Evolutionary conservation across 805 yeast genomes (phyloP).

Genomic region (Starmera amethionina): DNA sequence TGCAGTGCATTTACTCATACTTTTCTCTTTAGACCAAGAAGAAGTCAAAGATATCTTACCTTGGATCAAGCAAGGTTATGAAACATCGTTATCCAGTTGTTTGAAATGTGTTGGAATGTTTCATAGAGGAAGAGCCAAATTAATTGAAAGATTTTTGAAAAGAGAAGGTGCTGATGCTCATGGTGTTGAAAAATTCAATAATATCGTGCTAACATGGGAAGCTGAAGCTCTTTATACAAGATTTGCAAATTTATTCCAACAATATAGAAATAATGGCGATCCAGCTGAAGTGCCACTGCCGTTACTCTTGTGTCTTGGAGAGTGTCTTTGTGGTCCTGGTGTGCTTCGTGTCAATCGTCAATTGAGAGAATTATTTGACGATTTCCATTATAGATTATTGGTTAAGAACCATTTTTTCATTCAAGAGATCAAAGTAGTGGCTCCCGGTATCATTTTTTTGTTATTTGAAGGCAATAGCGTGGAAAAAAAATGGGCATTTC

Average conservation of each 20-base stretch:
- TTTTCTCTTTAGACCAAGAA: slow-evolving; percentile 48
- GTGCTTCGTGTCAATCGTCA: slow-evolving; percentile 30
- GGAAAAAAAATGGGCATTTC: slow-evolving; percentile 40
- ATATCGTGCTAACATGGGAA: slow-evolving; percentile 17
- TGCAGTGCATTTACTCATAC: slow-evolving; percentile 43
- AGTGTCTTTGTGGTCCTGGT: slow-evolving; percentile 43
- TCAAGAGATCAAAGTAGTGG: slow-evolving; percentile 12
- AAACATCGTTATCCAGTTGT: slow-evolving; percentile 36
- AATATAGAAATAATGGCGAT: background rate
- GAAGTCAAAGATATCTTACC: slow-evolving; percentile 24
- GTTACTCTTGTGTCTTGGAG: slow-evolving; percentile 24
- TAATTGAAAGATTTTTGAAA: slow-evolving; percentile 42
- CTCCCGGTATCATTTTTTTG: slow-evolving; percentile 46
- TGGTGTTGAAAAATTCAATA: slow-evolving; percentile 13
- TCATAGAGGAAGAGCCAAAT: slow-evolving; percentile 39
- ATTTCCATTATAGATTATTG: slow-evolving; percentile 22
- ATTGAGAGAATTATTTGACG: slow-evolving; percentile 28
- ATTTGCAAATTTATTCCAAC: background rate
- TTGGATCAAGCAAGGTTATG: slow-evolving; percentile 32
- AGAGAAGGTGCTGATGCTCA: slow-evolving; percentile 30
- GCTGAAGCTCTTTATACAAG: slow-evolving; percentile 10
- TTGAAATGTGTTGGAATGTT: slow-evolving; percentile 43
- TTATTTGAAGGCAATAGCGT: slow-evolving; percentile 41
- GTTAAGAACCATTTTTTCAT: slow-evolving; percentile 20
- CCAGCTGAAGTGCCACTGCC: slow-evolving; percentile 6